Evolutionary conservation across 139 green algal species (phyloP), one percentile per base, ranked within the genome.

Genomic region (Eudorina sp.): DNA sequence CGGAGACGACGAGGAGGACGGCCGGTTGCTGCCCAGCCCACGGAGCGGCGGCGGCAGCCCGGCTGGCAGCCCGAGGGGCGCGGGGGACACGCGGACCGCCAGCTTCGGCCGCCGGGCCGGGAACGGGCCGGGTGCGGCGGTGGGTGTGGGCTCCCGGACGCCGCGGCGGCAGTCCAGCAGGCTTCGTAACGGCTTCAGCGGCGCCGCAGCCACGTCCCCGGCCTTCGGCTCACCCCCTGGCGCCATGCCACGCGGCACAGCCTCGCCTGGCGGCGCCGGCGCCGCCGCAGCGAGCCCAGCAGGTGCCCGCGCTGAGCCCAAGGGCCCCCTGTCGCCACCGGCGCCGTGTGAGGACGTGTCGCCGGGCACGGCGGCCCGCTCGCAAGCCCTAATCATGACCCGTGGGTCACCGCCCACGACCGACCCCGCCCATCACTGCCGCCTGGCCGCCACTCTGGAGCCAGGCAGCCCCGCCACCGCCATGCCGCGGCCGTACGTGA

Each of bases 401-500:
- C 77, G 38, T 21, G 77, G 53, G 34, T 84, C 77, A 36, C 77
- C 34, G 51, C 77, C 77, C 25, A 21, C 23, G 53, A 53, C 41
- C 21, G 53, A 34, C 8, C 48, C 29, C 25, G 4, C 53, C 0
- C 1, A 23, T 0, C 34, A 72, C 53, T 72, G 53, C 36, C 40
- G 16, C 14, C 77, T 84, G 36, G 77, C 51, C 3, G 53, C 77
- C n/a, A 84, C 51, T 0, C 77, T 84, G 77, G 77, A 84, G n/a
- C 53, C 77, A 0, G 19, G 18, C 5, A 68, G 75, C 75, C 23
- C 43, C 31, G 75, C 27, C 41, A 29, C 41, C 43, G 23, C 40
- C 70, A 53, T n/a, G n/a, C 40, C 70, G 11, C 38, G 2, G 43
- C 34, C 68, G 11, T 38, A 19, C 4, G 36, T 0, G 3, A 18